These are phyloP conservation scores for Jacaranda copaia DNA, from an alignment of 257 asterid species.

Conservation along the genomic window DNA sequence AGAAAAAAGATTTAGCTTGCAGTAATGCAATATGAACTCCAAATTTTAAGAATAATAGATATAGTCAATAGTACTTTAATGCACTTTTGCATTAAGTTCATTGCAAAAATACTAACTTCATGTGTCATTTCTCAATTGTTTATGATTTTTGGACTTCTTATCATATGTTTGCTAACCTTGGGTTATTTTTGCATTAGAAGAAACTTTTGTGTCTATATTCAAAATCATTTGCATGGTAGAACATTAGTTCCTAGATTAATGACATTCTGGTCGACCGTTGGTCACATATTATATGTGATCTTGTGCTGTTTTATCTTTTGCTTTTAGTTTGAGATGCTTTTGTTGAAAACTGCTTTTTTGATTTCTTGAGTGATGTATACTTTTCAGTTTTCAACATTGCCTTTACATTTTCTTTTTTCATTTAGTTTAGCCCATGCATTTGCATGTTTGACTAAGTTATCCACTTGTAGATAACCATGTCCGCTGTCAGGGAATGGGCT, in stretches of 20 bases:
- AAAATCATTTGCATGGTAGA: too few relatives aligned
- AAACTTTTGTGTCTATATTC: too few relatives aligned
- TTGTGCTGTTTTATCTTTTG: not conserved
- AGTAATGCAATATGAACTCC: too few relatives aligned
- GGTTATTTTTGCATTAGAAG: too few relatives aligned
- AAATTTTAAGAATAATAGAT: too few relatives aligned
- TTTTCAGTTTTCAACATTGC: not conserved
- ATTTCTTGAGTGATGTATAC: constrained; percentile 23
- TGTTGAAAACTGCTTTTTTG: not conserved
- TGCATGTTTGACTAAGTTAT: constrained; percentile 25
- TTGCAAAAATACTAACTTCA: too few relatives aligned
- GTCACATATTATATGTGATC: not conserved
- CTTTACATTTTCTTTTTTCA: not conserved
- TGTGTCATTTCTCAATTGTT: too few relatives aligned
- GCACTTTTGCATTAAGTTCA: too few relatives aligned
- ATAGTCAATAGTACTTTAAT: too few relatives aligned
- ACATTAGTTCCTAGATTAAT: not conserved
- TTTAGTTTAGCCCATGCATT: constrained; percentile 9
- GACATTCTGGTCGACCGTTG: constrained; percentile 10
- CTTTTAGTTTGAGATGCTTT: constrained; percentile 13
- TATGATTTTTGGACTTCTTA: too few relatives aligned
- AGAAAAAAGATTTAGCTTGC: too few relatives aligned
- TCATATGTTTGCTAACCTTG: too few relatives aligned
- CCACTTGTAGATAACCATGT: constrained; percentile 87
- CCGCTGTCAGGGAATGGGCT: constrained; percentile 99